Evolutionary conservation across 306 rosid genomes (phyloP).

Genomic region (Herpetospermum pedunculosum): DNA sequence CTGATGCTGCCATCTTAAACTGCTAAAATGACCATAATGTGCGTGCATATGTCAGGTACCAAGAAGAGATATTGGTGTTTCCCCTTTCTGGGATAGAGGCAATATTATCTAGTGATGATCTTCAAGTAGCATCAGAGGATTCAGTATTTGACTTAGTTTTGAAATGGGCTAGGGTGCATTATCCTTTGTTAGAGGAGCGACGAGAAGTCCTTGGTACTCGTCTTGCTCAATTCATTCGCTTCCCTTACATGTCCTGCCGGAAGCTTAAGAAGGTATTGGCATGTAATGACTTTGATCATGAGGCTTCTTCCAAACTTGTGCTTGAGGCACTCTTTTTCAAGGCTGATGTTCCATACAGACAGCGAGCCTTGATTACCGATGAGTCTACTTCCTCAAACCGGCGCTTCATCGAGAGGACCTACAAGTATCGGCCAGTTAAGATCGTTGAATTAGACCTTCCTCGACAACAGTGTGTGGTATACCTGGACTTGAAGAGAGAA

Average conservation of each 20-base stretch:
- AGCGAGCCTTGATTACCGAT: slow-evolving; percentile 61
- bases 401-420: slow-evolving; percentile 75
- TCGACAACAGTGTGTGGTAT: slow-evolving; percentile 81
- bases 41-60: slow-evolving; percentile 42
- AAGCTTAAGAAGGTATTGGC: slow-evolving; percentile 83
- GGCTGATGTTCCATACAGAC: slow-evolving; percentile 90
- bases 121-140: slow-evolving; percentile 95
- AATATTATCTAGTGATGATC: slow-evolving; percentile 73
- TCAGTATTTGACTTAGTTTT: slow-evolving; percentile 82
- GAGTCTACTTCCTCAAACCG: slow-evolving; percentile 42
- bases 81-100: slow-evolving; percentile 90
- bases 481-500: slow-evolving; percentile 79
- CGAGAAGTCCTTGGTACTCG: slow-evolving; percentile 56
- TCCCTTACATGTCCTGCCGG: slow-evolving; percentile 84
- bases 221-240: slow-evolving; percentile 73
- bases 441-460: slow-evolving; percentile 91
- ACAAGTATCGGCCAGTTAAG: slow-evolving; percentile 91
- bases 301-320: slow-evolving; percentile 69
- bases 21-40: not conserved
- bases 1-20: not conserved
- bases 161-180: slow-evolving; percentile 74
- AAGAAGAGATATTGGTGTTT: slow-evolving; percentile 70
- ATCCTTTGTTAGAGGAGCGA: slow-evolving; percentile 65
- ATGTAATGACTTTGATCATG: slow-evolving; percentile 78
- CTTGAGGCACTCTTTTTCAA: slow-evolving; percentile 84